These are phyloP conservation scores for Blastobotrys terrestris DNA, from an alignment of 805 yeast species.

Conservation along the genomic window DNA sequence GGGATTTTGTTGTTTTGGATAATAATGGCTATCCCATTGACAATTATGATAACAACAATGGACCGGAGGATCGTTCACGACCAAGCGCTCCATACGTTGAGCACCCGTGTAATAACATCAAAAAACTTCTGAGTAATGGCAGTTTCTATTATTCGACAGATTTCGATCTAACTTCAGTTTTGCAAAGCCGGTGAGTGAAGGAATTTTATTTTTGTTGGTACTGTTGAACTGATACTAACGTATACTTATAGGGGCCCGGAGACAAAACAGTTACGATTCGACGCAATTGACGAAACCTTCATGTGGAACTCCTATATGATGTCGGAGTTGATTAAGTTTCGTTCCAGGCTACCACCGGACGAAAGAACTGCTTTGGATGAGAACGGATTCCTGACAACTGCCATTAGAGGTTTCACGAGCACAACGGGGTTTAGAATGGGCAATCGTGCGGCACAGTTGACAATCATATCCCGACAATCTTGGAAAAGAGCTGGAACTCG, in stretches of 20 bases:
- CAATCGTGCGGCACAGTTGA: slow-evolving; percentile 42
- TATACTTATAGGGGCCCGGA: slow-evolving; percentile 2
- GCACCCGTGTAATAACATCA: slow-evolving; percentile 80
- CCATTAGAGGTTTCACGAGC: slow-evolving; percentile 91
- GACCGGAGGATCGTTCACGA: slow-evolving; percentile 12
- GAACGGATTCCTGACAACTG: slow-evolving; percentile 81
- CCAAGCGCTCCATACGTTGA: slow-evolving; percentile 25
- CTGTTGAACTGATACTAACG: not conserved
- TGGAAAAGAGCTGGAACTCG: slow-evolving; percentile 98
- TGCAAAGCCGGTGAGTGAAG: slow-evolving; percentile 56
- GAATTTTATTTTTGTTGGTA: slow-evolving; percentile 22
- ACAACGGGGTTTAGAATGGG: slow-evolving; percentile 43
- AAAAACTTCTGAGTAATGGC: slow-evolving; percentile 75
- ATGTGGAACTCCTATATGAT: slow-evolving; percentile 97
- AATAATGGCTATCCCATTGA: slow-evolving; percentile 58
- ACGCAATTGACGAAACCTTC: slow-evolving; percentile 69
- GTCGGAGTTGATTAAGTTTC: slow-evolving; percentile 69
- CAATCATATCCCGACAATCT: slow-evolving; percentile 89
- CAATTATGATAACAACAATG: slow-evolving; percentile 33
- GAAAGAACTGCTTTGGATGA: slow-evolving; percentile 60
- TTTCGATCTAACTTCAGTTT: slow-evolving; percentile 82
- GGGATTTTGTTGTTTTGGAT: slow-evolving; percentile 77
- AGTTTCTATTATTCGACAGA: slow-evolving; percentile 89
- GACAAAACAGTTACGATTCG: slow-evolving; percentile 17
- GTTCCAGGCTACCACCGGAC: slow-evolving; percentile 59